Base-by-base conservation (phyloP, 1,139 yeast species). In the Kluyveromyces marxianus region DNA sequence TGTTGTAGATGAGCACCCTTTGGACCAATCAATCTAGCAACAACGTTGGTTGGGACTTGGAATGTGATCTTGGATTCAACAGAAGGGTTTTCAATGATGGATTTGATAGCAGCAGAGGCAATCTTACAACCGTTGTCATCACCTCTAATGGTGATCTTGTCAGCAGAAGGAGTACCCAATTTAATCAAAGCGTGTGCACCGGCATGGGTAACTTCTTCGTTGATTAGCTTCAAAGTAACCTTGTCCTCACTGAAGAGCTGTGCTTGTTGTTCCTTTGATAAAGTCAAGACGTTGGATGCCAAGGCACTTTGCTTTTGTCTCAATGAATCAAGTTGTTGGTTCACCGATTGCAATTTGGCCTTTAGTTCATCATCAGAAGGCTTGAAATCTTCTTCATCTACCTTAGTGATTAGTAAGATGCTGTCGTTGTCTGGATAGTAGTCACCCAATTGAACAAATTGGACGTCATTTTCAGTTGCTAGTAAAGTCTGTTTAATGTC, bases 1-100 rank as follows among this genome's bases (percentile, higher is more conserved):
- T 78, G 70, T 56, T 78, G 76, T 62, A 92, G 69, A 61, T 81
- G 79, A 38, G 86, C 69, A 48, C 98, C 98, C 51, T 79, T 86
- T 64, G 83, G 85, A 55, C 98, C 99, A 65, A 94, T 88, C 47
- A 94, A 74, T 66, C 95, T 81, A 37, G 94, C 76, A 50, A 90
- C 72, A 41, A 79, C 77, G 47, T 74, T 70, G 2, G 79, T 67
- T 50, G 97, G 95, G 59, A 88, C 81, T 39, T 70, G 71, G 54
- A 79, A 67, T 37, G 75, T 69, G 25, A 79, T 66, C 29, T 51
- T 55, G 28, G 51, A 47, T n/a, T 59, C 56, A 26, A 48, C 52
- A 26, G 58, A 52, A 28, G 63, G 59, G 4, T 56, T 46, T 24
- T 49, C 56, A n/a, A 53, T 44, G 29, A 59, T 57, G 2, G 53